A percentile compares a stretch with the other conserved stretches of the same genome.
These are phyloP conservation scores for Aspergillus calidoustus DNA, from an alignment of 2,329 filamentous ascomycete genomes.

Conservation along the genomic window DNA sequence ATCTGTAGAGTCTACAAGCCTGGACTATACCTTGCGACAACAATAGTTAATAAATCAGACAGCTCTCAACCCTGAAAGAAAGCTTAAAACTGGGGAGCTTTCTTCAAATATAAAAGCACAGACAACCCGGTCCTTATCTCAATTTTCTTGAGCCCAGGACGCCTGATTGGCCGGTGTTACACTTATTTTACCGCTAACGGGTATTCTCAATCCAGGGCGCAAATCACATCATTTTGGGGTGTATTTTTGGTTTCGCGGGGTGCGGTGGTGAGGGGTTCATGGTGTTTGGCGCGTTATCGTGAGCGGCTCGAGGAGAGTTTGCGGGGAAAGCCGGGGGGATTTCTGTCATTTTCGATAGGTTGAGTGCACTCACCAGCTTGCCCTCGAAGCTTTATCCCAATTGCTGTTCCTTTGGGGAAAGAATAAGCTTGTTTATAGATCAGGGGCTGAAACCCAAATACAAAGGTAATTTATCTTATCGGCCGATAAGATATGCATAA, in stretches of 20 bases:
- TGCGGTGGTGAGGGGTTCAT: not conserved
- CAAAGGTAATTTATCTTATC: constrained; percentile 8
- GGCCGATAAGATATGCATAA: constrained; percentile 9
- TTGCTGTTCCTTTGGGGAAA: not conserved
- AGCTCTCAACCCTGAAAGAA: not conserved
- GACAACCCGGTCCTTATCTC: not conserved
- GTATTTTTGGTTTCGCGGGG: not conserved
- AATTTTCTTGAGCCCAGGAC: not conserved
- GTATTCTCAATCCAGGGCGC: constrained; percentile 4
- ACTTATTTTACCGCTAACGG: constrained; percentile 4
- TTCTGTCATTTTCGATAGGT: not conserved
- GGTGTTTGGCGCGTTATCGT: not conserved
- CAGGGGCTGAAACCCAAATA: not conserved
- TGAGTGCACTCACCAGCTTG: not conserved
- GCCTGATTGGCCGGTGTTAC: not conserved
- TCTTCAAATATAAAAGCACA: not conserved
- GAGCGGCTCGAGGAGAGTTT: not conserved
- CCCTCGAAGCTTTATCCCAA: not conserved
- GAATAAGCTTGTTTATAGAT: not conserved
- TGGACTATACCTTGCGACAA: not conserved
- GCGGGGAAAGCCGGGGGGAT: not conserved
- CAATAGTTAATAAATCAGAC: not conserved
- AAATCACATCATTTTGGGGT: constrained; percentile 13
- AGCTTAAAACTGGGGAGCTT: not conserved
- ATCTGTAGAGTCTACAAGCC: not conserved